phyloP scores from a whole-genome alignment of 2,329 filamentous ascomycete species.

The Epicoccum sorghinum region DNA sequence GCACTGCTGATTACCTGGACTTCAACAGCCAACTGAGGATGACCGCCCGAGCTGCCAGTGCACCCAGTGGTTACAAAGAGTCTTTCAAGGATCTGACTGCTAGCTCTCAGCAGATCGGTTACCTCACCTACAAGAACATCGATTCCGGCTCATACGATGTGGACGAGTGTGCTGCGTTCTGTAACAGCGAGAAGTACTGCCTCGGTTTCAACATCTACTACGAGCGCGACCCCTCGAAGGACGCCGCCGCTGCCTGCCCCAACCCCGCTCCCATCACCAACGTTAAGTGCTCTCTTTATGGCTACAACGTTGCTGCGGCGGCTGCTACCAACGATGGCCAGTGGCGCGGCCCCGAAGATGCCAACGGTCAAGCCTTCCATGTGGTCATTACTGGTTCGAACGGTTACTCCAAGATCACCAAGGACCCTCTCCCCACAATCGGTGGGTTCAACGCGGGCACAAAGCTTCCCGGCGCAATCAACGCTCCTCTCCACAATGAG shows the following conservation, averaged over 20 bases:
- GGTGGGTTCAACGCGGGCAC: slow-evolving; percentile 26
- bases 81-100: slow-evolving; percentile 25
- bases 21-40: slow-evolving; percentile 11
- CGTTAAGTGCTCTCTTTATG: slow-evolving; percentile 37
- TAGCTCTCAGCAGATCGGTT: slow-evolving; percentile 33
- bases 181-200: slow-evolving; percentile 32
- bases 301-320: slow-evolving; percentile 27
- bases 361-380: slow-evolving; percentile 24
- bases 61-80: slow-evolving; percentile 25
- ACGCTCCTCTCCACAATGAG: slow-evolving; percentile 25
- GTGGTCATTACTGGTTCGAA: slow-evolving; percentile 38
- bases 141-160: slow-evolving; percentile 21
- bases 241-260: slow-evolving; percentile 22
- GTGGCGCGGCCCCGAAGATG: slow-evolving; percentile 21
- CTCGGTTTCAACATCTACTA: slow-evolving; percentile 39
- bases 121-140: slow-evolving; percentile 37
- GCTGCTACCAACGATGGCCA: slow-evolving; percentile 34
- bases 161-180: slow-evolving; percentile 25
- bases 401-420: slow-evolving; percentile 34
- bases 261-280: slow-evolving; percentile 32
- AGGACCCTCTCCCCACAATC: slow-evolving; percentile 8
- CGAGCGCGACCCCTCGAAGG: slow-evolving; percentile 33
- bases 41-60: slow-evolving; percentile 12
- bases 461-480: slow-evolving; percentile 32
- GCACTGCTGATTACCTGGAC: no score